phyloP scores from a whole-genome alignment of 2,329 filamentous ascomycete species.

The Didymella sp. region DNA sequence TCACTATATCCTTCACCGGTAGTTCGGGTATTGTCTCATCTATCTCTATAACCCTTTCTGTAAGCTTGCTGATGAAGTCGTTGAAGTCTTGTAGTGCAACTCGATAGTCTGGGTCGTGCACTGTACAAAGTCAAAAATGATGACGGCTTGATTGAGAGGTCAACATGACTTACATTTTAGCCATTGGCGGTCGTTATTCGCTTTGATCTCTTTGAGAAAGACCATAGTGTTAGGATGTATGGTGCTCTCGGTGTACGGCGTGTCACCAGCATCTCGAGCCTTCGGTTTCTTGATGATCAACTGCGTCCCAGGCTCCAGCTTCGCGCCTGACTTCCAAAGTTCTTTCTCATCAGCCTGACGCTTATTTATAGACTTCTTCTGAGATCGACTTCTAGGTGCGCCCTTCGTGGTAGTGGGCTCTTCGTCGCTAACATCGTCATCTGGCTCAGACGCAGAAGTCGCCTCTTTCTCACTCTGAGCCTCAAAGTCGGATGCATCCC shows the following conservation, averaged over 20 bases:
- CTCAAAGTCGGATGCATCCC: slow-evolving; percentile 52
- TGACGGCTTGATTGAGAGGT: too few species aligned
- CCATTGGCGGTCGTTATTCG: slow-evolving; percentile 69
- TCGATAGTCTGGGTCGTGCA: slow-evolving; percentile 80
- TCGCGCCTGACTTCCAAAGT: slow-evolving; percentile 64
- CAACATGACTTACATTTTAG: slow-evolving; percentile 62
- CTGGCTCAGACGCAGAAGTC: slow-evolving; percentile 43
- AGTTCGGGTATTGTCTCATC: slow-evolving; percentile 88
- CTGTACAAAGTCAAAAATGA: slow-evolving; percentile 54
- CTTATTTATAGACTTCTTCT: slow-evolving; percentile 25
- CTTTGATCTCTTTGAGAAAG: slow-evolving; percentile 65
- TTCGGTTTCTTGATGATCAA: slow-evolving; percentile 69
- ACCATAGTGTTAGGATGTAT: slow-evolving; percentile 70
- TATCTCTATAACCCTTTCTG: slow-evolving; percentile 70
- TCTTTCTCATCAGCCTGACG: slow-evolving; percentile 53
- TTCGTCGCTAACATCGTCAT: slow-evolving; percentile 40
- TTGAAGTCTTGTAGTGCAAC: slow-evolving; percentile 81
- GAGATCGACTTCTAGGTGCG: slow-evolving; percentile 27
- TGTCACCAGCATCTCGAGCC: slow-evolving; percentile 65
- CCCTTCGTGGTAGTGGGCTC: slow-evolving; percentile 38
- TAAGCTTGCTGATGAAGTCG: slow-evolving; percentile 75
- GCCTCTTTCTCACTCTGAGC: slow-evolving; percentile 44
- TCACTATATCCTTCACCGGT: slow-evolving; percentile 79
- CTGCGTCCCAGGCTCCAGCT: slow-evolving; percentile 65
- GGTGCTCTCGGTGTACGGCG: slow-evolving; percentile 62